Base-by-base conservation (phyloP, 768 basidiomycete genomes). In the Atractiella rhizophila region DNA sequence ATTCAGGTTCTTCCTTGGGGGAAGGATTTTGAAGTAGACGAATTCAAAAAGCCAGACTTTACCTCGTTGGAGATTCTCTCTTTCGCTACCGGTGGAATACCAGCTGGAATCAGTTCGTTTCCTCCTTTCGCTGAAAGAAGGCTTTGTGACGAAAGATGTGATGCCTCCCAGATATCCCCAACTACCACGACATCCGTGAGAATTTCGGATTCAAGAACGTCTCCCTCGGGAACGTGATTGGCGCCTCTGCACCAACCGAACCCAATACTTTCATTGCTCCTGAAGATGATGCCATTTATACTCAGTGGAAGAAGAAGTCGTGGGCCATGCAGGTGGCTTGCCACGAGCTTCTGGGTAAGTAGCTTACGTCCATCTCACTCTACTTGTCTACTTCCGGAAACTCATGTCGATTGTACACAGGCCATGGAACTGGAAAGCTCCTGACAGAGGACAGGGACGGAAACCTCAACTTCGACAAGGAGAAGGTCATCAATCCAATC, bases 321-420 rank as follows among this genome's bases (percentile, higher is more conserved):
- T 83, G 83, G 51, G 80, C 62, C 16, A 46, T 86, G 0, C 82
- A 83, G 51, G 81, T 86, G 16, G 82, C 82, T 10, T 82, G 79
- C 54, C 82, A 85, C 56, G 82, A 85, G 50, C 62, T 85, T 28
- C 42, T 29, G n/a, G n/a, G n/a, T n/a, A n/a, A n/a, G n/a, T n/a
- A n/a, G n/a, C n/a, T 25, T 7, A 8, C 13, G 10, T 37, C 9
- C 33, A 20, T 33, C 33, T 23, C 26, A 0, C 40, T 37, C 26
- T 24, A 4, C 26, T 34, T 27, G 23, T n/a, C n/a, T n/a, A n/a
- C n/a, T n/a, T n/a, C n/a, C n/a, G n/a, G n/a, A n/a, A n/a, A n/a
- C n/a, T n/a, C n/a, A n/a, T n/a, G n/a, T n/a, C n/a, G n/a, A n/a
- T n/a, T n/a, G n/a, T n/a, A n/a, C n/a, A n/a, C n/a, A n/a, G n/a